These are phyloP conservation scores for Selenicereus undatus DNA, from an alignment of 148 eudicot species.

Conservation along the genomic window DNA sequence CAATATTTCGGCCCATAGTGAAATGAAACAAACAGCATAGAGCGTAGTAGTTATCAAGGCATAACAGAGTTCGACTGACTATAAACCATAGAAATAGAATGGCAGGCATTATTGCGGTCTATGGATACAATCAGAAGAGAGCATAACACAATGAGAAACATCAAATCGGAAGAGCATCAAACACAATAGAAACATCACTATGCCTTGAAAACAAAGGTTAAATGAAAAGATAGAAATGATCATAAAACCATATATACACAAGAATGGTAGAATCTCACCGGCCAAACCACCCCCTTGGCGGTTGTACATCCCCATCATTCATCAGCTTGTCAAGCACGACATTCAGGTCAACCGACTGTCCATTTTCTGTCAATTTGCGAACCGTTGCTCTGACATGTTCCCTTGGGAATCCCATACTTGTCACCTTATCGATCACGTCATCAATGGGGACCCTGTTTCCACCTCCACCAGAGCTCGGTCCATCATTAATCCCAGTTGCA, in stretches of 20 bases:
- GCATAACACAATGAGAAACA: conserved; percentile 2
- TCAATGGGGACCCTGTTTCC: conserved; percentile 86
- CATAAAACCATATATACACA: conserved; percentile 29
- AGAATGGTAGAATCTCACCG: conserved; percentile 30
- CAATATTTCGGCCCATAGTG: no score
- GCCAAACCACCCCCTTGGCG: conserved; percentile 61
- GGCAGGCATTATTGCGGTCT: background rate
- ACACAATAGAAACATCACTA: background rate
- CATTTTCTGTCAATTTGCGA: conserved; percentile 69
- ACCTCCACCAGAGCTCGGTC: conserved; percentile 54
- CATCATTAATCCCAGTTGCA: conserved; percentile 48
- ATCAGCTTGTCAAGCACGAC: conserved; percentile 88
- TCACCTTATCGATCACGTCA: conserved; percentile 80
- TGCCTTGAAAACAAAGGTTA: background rate
- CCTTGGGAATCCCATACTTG: conserved; percentile 85
- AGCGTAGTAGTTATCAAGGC: background rate
- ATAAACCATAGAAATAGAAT: background rate
- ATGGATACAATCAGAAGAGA: conserved; percentile 12
- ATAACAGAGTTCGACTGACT: background rate
- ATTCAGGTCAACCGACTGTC: conserved; percentile 83
- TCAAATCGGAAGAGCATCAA: conserved; percentile 7
- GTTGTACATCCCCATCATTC: conserved; percentile 74
- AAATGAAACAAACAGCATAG: no score
- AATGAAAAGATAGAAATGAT: conserved; percentile 5
- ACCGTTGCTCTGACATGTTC: conserved; percentile 88